Percentiles rank a stretch among this genome's conserved stretches.
Evolutionary conservation across 805 yeast genomes (phyloP).

Genomic region (Clavispora phyllophila): DNA sequence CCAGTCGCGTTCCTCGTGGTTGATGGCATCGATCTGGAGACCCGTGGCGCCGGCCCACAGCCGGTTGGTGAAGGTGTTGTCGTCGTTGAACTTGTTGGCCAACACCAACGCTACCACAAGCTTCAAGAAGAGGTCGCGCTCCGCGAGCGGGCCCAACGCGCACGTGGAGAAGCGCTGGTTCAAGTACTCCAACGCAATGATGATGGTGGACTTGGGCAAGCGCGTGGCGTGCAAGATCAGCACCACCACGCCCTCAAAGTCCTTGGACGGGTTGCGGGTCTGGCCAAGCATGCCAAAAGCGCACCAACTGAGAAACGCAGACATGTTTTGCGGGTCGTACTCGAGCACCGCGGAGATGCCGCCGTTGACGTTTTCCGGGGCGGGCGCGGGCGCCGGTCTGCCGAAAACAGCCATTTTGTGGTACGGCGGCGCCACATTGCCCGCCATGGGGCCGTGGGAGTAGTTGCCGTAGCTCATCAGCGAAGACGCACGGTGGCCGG

Average conservation of each 20-base stretch:
- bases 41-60: constrained; percentile 98
- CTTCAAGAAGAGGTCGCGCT: constrained; percentile 44
- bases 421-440: constrained; percentile 3
- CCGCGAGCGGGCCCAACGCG: constrained; percentile 17
- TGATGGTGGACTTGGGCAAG: constrained; percentile 74
- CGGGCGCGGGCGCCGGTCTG: constrained; percentile 2
- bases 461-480: constrained; percentile 19
- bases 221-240: constrained; percentile 83
- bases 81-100: constrained; percentile 94
- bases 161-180: constrained; percentile 48
- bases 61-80: constrained; percentile 89
- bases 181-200: constrained; percentile 74
- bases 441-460: constrained; percentile 9
- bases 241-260: constrained; percentile 55
- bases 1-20: constrained; percentile 69
- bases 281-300: constrained; percentile 63
- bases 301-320: constrained; percentile 73
- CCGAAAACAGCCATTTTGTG: not conserved
- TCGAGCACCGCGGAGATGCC: constrained; percentile 77
- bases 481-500: constrained; percentile 34
- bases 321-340: constrained; percentile 73
- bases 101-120: constrained; percentile 68
- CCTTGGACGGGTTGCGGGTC: constrained; percentile 35
- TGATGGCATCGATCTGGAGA: constrained; percentile 54
- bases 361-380: constrained; percentile 40